A percentile compares a stretch with the other conserved stretches of the same genome.
Conservation (phyloP, 208 protist genomes). For the Tritrichomonas musculus region DNA sequence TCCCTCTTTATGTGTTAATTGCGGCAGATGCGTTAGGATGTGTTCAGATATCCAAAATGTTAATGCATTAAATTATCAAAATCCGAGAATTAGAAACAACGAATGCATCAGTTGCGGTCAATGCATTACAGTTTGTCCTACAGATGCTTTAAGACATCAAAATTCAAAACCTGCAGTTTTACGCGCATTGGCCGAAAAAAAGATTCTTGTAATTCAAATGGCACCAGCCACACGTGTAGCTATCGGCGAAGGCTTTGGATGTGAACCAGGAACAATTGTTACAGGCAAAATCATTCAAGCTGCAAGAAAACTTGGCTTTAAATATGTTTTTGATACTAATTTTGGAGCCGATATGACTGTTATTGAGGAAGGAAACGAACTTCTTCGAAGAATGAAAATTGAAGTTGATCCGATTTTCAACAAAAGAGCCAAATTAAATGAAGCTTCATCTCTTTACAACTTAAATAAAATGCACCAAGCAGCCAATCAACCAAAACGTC, state of each 20-base stretch:
- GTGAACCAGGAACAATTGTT: slow-evolving; percentile 37
- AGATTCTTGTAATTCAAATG: slow-evolving; percentile 42
- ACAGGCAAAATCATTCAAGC: slow-evolving; percentile 42
- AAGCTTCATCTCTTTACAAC: too few relatives aligned
- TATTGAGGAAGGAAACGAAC: slow-evolving; percentile 54
- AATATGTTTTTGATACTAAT: too few relatives aligned
- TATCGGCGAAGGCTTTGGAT: slow-evolving; percentile 46
- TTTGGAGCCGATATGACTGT: too few relatives aligned
- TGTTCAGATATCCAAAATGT: neutral
- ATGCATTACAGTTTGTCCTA: slow-evolving; percentile 53
- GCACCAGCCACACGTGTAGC: slow-evolving; percentile 46
- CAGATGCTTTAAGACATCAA: slow-evolving; percentile 43
- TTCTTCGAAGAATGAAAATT: slow-evolving; percentile 53
- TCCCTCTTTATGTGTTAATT: neutral
- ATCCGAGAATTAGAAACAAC: neutral
- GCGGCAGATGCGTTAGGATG: neutral
- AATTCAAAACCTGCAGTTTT: slow-evolving; percentile 29
- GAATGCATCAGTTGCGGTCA: slow-evolving; percentile 57
- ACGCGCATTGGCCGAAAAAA: slow-evolving; percentile 33
- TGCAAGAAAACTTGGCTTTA: slow-evolving; percentile 41
- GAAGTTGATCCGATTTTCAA: slow-evolving; percentile 51
- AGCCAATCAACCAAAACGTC: too few relatives aligned
- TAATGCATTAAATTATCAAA: slow-evolving; percentile 5
- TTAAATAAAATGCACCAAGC: too few relatives aligned
- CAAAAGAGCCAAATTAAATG: slow-evolving; percentile 47